Percentiles rank a stretch among this genome's conserved stretches.
Conservation (phyloP, 2,329 filamentous ascomycete species). For the Xylaria sp. region DNA sequence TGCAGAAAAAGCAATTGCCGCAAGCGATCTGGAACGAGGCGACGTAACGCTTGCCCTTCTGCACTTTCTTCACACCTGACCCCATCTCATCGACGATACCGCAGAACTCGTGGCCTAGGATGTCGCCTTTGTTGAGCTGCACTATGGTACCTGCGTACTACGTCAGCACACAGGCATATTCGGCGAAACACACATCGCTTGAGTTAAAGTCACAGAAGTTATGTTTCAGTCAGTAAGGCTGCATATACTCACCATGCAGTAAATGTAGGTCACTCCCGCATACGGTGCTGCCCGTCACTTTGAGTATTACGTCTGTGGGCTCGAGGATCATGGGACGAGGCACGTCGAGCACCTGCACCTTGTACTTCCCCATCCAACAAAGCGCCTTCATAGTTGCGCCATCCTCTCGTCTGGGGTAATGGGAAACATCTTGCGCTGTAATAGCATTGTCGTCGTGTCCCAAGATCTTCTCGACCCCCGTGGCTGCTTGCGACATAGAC, state of each 20-base stretch:
- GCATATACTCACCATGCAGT: constrained; percentile 58
- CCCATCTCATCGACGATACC: constrained; percentile 68
- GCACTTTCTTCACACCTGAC: constrained; percentile 61
- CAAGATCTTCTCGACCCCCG: constrained; percentile 71
- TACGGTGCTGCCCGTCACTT: constrained; percentile 73
- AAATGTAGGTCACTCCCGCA: constrained; percentile 70
- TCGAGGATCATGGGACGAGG: constrained; percentile 79
- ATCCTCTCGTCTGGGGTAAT: constrained; percentile 62
- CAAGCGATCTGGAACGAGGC: constrained; percentile 88
- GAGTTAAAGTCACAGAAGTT: background rate
- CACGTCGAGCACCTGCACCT: constrained; percentile 74
- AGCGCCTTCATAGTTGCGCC: constrained; percentile 81
- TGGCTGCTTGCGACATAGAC: constrained; percentile 74
- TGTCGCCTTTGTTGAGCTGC: constrained; percentile 72
- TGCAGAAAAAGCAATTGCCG: constrained; percentile 79
- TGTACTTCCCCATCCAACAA: constrained; percentile 84
- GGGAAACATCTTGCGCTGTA: constrained; percentile 75
- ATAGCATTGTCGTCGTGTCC: constrained; percentile 74
- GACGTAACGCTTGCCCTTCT: constrained; percentile 77
- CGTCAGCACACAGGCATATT: background rate
- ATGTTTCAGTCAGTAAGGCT: too few species aligned
- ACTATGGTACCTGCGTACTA: constrained; percentile 58
- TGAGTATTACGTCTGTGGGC: constrained; percentile 80
- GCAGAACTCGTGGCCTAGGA: constrained; percentile 73
- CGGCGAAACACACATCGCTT: too few species aligned